Evolutionary conservation across 345 rosid genomes (phyloP).

Genomic region (Draba incana): DNA sequence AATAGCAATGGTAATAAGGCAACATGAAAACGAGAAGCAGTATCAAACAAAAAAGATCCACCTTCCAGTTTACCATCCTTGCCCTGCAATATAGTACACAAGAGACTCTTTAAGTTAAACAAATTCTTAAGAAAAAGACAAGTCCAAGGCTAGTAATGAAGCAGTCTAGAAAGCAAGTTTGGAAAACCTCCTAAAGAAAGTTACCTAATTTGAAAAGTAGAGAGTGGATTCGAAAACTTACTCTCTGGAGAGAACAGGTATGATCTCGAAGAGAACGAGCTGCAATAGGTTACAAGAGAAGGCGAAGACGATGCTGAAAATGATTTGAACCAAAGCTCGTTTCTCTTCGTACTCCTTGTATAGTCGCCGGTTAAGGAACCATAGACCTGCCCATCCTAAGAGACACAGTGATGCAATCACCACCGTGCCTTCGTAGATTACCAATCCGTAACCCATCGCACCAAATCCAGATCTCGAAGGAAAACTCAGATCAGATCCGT

Average conservation of each 20-base stretch:
- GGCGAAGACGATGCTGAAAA: conserved; percentile 91
- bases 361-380: conserved; percentile 83
- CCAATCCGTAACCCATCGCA: conserved; percentile 70
- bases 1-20: conserved; percentile 93
- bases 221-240: conserved; percentile 18
- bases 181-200: too few relatives aligned
- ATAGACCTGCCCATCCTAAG: conserved; percentile 85
- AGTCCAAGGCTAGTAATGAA: too few relatives aligned
- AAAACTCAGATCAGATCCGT: conserved; percentile 34
- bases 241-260: conserved; percentile 90
- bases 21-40: conserved; percentile 81
- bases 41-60: conserved; percentile 85
- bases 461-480: conserved; percentile 26
- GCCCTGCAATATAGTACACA: too few relatives aligned
- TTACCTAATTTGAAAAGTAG: not conserved
- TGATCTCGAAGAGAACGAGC: conserved; percentile 96
- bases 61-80: conserved; percentile 92
- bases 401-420: conserved; percentile 64
- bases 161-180: too few relatives aligned
- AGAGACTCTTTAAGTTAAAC: too few relatives aligned
- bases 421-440: conserved; percentile 69
- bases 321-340: conserved; percentile 85
- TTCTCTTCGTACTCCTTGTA: conserved; percentile 98
- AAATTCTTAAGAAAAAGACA: too few relatives aligned
- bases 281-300: conserved; percentile 95